phyloP scores from a whole-genome alignment of 2,329 filamentous ascomycete species.

The Beauveria brongniartii region DNA sequence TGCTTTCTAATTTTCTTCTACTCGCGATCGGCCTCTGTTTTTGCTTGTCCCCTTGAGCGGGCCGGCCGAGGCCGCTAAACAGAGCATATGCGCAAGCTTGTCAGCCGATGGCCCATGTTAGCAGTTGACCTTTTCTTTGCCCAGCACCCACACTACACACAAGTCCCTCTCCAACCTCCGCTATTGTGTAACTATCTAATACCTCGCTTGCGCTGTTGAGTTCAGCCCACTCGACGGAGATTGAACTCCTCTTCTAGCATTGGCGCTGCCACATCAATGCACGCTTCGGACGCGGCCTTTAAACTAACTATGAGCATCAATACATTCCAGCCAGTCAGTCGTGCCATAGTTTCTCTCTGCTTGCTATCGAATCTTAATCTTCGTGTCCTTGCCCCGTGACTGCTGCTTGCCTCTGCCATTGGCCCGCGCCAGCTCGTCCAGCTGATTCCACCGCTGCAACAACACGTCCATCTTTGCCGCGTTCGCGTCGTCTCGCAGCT shows the following conservation, averaged over 20 bases:
- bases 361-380: neutral
- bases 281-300: neutral
- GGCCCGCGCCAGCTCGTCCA: neutral
- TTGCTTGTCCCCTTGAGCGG: neutral
- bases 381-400: neutral
- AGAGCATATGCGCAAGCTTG: neutral
- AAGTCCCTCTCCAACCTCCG: constrained; percentile 9
- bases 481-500: neutral
- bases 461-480: neutral
- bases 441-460: neutral
- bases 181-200: neutral
- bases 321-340: neutral
- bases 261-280: constrained; percentile 7
- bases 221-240: constrained; percentile 4
- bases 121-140: neutral
- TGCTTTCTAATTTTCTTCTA: too few relatives aligned
- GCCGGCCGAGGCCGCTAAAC: constrained; percentile 15
- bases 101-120: constrained; percentile 3
- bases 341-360: neutral
- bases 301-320: neutral
- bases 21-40: too few relatives aligned
- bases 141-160: neutral
- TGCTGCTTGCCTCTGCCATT: too few relatives aligned
- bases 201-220: neutral
- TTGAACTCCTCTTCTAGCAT: constrained; percentile 10